Percentiles rank a stretch among this genome's conserved stretches.
Evolutionary conservation across 352 stramenopile species (phyloP).

Genomic region (Phytophthora pistaciae): DNA sequence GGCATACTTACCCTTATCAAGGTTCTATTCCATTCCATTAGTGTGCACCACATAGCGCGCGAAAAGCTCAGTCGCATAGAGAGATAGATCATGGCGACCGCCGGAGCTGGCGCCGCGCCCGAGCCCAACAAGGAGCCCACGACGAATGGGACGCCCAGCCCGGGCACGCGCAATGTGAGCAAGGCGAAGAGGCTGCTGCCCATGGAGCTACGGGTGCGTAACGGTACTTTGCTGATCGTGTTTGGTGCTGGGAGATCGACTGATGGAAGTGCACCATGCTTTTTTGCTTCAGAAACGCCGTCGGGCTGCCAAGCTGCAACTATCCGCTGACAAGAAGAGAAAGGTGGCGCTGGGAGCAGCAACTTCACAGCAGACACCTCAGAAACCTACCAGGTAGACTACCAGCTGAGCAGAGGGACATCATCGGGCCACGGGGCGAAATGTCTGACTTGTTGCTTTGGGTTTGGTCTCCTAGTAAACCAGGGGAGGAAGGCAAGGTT

Average conservation of each 20-base stretch:
- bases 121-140: constrained; percentile 23
- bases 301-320: constrained; percentile 65
- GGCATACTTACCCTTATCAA: too few species aligned
- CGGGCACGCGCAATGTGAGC: constrained; percentile 25
- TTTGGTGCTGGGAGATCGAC: constrained; percentile 18
- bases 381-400: constrained; percentile 21
- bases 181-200: constrained; percentile 72
- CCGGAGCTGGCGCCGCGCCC: constrained; percentile 4
- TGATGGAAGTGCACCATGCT: constrained; percentile 8
- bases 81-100: constrained; percentile 20
- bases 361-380: background rate
- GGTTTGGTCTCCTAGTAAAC: constrained; percentile 2
- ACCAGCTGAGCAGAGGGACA: background rate
- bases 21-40: too few species aligned
- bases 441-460: constrained; percentile 1
- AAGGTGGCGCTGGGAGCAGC: background rate
- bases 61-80: constrained; percentile 18
- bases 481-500: background rate
- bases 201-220: constrained; percentile 75
- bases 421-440: background rate
- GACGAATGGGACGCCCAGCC: constrained; percentile 18
- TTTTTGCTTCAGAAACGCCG: constrained; percentile 60
- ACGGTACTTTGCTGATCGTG: background rate
- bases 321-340: constrained; percentile 25
- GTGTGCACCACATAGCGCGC: too few species aligned